These are phyloP conservation scores for Geoglossum cookeanum DNA, from an alignment of 2,329 filamentous ascomycete species.

Conservation along the genomic window DNA sequence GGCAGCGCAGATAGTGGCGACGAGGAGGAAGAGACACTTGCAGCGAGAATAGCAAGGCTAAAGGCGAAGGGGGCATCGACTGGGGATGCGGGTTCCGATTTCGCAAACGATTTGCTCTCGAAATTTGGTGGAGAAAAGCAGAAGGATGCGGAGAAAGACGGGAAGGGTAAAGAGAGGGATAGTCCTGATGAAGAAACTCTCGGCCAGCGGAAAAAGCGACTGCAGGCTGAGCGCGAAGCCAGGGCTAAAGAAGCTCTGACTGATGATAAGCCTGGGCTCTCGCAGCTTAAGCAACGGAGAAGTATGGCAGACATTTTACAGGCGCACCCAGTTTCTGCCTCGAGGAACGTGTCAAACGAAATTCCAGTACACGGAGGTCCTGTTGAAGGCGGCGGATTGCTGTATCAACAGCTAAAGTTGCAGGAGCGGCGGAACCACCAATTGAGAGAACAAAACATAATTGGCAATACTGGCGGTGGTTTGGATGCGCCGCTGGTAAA, in stretches of 20 bases:
- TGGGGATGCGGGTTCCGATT: slow-evolving; percentile 23
- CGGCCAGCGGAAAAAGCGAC: slow-evolving; percentile 52
- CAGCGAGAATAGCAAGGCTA: slow-evolving; percentile 44
- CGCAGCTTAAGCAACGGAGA: slow-evolving; percentile 25
- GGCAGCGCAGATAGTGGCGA: slow-evolving; percentile 23
- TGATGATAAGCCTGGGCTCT: slow-evolving; percentile 17
- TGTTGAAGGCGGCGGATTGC: neutral
- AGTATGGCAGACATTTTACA: slow-evolving; percentile 44
- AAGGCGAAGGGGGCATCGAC: slow-evolving; percentile 35
- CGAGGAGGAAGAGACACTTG: slow-evolving; percentile 46
- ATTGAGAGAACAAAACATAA: neutral
- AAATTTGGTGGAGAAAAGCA: slow-evolving; percentile 14
- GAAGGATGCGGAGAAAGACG: slow-evolving; percentile 12
- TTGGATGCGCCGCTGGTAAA: neutral
- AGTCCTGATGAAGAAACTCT: slow-evolving; percentile 50
- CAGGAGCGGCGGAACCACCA: neutral
- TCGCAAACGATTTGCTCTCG: slow-evolving; percentile 4
- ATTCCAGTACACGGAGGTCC: neutral
- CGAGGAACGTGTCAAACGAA: neutral
- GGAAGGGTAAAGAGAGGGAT: slow-evolving; percentile 18
- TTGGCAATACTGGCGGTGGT: neutral
- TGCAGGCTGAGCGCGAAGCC: slow-evolving; percentile 39
- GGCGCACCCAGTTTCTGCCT: slow-evolving; percentile 28
- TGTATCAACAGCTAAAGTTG: neutral
- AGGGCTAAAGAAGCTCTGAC: slow-evolving; percentile 32